phyloP scores from a whole-genome alignment of 2,329 filamentous ascomycete genomes.

The Sclerotinia minor region DNA sequence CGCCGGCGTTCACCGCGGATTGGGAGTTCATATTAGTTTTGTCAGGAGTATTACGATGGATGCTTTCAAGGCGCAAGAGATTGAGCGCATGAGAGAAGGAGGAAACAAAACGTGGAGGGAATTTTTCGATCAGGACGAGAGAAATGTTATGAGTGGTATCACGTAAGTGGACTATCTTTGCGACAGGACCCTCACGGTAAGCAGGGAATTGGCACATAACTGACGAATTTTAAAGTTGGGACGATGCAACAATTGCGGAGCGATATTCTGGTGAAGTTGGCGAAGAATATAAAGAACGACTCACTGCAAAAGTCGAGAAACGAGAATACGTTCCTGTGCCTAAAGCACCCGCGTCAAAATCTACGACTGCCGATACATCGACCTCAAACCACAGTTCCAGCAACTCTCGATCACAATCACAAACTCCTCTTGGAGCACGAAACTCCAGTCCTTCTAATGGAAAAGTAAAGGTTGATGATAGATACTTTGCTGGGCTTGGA shows the following conservation, averaged over 20 bases:
- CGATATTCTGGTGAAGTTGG: constrained; percentile 86
- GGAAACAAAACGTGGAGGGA: constrained; percentile 85
- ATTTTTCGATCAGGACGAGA: constrained; percentile 77
- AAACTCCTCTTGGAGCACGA: constrained; percentile 34
- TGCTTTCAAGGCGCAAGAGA: constrained; percentile 90
- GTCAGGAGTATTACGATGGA: constrained; percentile 98
- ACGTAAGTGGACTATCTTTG: constrained; percentile 33
- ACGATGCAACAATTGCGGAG: constrained; percentile 86
- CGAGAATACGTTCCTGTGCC: constrained; percentile 78
- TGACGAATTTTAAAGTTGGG: constrained; percentile 50
- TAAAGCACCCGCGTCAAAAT: constrained; percentile 45
- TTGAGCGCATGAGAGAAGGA: constrained; percentile 88
- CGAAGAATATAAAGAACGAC: constrained; percentile 91
- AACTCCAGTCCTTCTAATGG: constrained; percentile 41
- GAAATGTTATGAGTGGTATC: constrained; percentile 65
- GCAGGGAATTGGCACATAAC: background rate
- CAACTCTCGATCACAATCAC: constrained; percentile 24
- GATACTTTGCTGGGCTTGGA: constrained; percentile 85
- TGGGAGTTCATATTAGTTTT: constrained; percentile 98
- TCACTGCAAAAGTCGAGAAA: constrained; percentile 85
- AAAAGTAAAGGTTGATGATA: constrained; percentile 71
- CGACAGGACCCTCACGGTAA: background rate
- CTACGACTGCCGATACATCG: constrained; percentile 20
- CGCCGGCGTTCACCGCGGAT: constrained; percentile 88
- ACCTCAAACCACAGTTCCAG: constrained; percentile 21